These are phyloP conservation scores for Citrus reticulata DNA, from an alignment of 345 rosid genomes.

Conservation along the genomic window DNA sequence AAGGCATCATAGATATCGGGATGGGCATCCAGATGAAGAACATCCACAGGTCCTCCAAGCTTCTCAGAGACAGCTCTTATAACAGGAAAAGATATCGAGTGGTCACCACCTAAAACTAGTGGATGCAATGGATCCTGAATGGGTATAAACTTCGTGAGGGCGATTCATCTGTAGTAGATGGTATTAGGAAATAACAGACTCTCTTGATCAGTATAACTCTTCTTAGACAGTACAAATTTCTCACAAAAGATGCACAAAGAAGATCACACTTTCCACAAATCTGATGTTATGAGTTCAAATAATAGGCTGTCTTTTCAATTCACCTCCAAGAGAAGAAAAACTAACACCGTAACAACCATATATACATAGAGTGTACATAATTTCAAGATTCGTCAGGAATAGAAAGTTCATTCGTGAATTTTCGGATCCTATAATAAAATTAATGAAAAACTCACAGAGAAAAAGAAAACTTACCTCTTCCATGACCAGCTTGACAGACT, in stretches of 20 bases:
- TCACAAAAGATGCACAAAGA: neutral
- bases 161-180: neutral
- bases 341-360: neutral
- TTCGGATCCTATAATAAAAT: neutral
- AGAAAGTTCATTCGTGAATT: neutral
- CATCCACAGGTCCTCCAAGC: slow-evolving; percentile 95
- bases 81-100: slow-evolving; percentile 89
- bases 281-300: neutral
- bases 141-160: neutral
- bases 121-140: slow-evolving; percentile 83
- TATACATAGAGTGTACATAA: neutral
- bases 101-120: slow-evolving; percentile 93
- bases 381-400: too few species aligned
- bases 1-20: slow-evolving; percentile 87
- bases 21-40: slow-evolving; percentile 98
- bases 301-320: neutral
- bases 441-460: neutral
- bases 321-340: neutral
- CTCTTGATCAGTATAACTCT: neutral
- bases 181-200: neutral
- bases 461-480: slow-evolving; percentile 54
- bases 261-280: neutral
- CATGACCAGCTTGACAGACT: slow-evolving; percentile 89
- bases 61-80: slow-evolving; percentile 92
- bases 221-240: neutral